Evolutionary conservation across 176 grass and related monocot genomes (phyloP).

Genomic region (Triticum dicoccoides): DNA sequence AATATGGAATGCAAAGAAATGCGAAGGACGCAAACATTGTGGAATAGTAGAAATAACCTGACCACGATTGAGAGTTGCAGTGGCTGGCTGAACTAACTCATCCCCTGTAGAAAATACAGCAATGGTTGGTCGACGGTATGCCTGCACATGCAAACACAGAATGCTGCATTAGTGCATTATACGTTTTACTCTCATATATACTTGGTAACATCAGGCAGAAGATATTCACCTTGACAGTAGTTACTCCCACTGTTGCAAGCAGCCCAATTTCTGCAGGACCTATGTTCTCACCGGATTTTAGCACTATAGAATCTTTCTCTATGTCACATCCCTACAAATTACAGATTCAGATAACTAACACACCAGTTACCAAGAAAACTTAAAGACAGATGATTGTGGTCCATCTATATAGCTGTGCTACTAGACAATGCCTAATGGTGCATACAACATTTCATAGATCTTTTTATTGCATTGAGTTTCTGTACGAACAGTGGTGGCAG

Average conservation of each 20-base stretch:
- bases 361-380: not conserved
- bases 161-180: not conserved
- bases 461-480: not conserved
- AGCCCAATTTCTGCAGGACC: slow-evolving; percentile 85
- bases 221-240: slow-evolving; percentile 63
- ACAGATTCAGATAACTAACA: not conserved
- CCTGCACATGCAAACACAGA: slow-evolving; percentile 43
- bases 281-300: slow-evolving; percentile 68
- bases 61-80: slow-evolving; percentile 66
- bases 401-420: not conserved
- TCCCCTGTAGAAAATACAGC: slow-evolving; percentile 91
- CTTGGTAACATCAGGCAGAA: not conserved
- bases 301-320: slow-evolving; percentile 65
- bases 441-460: not conserved
- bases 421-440: not conserved
- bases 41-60: slow-evolving; percentile 60
- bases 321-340: slow-evolving; percentile 80
- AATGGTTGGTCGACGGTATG: slow-evolving; percentile 62
- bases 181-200: not conserved
- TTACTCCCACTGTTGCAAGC: slow-evolving; percentile 74
- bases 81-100: slow-evolving; percentile 73
- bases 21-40: not conserved
- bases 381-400: not conserved
- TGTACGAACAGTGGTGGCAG: not conserved
- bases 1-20: not conserved